phyloP scores from a whole-genome alignment of 2,329 filamentous ascomycete genomes.

The Ophiostoma sp. region DNA sequence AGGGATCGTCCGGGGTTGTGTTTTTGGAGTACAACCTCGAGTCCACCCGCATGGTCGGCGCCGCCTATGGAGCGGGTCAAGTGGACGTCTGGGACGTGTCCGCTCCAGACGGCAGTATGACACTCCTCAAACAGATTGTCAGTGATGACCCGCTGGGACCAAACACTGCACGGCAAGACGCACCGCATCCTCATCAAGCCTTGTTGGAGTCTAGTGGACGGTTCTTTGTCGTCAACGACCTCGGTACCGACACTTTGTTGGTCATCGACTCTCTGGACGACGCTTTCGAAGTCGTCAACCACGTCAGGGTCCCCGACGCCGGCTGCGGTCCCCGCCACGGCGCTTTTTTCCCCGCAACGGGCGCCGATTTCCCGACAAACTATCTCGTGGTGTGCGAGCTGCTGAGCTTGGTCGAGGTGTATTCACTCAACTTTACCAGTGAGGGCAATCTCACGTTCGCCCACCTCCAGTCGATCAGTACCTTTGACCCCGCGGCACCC shows the following conservation, averaged over 20 bases:
- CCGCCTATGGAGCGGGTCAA: constrained; percentile 44
- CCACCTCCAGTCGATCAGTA: constrained; percentile 32
- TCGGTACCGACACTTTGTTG: constrained; percentile 51
- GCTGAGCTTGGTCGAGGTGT: constrained; percentile 47
- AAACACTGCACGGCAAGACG: constrained; percentile 38
- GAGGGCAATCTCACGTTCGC: constrained; percentile 43
- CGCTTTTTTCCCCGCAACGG: constrained; percentile 45
- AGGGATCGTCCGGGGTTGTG: constrained; percentile 47
- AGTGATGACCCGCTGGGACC: constrained; percentile 40
- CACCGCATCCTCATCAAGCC: constrained; percentile 49
- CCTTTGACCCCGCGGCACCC: too few relatives aligned
- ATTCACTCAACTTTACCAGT: constrained; percentile 42
- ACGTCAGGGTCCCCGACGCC: constrained; percentile 37
- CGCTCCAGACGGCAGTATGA: constrained; percentile 37
- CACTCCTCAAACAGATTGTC: constrained; percentile 43
- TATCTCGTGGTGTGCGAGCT: constrained; percentile 52
- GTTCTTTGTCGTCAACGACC: constrained; percentile 51
- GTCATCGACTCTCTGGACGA: constrained; percentile 48
- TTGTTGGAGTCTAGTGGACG: constrained; percentile 51
- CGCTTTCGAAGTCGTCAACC: constrained; percentile 42
- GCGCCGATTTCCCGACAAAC: constrained; percentile 41
- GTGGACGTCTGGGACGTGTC: constrained; percentile 50
- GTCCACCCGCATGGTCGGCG: constrained; percentile 47
- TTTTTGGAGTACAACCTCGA: constrained; percentile 50
- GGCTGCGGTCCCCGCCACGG: constrained; percentile 54